Base-by-base conservation (phyloP, 345 rosid genomes). In the Bruguiera sexangula region DNA sequence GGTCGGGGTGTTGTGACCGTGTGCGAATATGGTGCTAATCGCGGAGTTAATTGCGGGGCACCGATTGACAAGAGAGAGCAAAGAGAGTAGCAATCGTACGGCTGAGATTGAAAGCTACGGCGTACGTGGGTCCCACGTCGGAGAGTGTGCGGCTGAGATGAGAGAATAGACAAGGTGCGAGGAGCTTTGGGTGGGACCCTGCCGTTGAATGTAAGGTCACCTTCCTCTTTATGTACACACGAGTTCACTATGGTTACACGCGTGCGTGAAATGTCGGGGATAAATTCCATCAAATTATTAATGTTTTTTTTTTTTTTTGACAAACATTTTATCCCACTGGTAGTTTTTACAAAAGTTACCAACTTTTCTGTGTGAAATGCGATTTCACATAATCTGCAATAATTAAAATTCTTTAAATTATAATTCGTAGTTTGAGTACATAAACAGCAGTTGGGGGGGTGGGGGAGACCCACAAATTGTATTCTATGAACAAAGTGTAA, bases 1-100 rank as follows among this genome's bases (percentile, higher is more conserved):
- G 50, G 50, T 2, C 11, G 11, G 48, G 48, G 48, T 11, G 4
- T 11, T 39, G 48, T 39, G 48, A 10, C 16, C 19, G 50, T 43
- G 50, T 13, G 48, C 8, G 16, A 3, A 39, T 39, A 55, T 22
- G 11, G 2, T 22, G n/a, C 39, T 8, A 73, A 75, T 83, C 75
- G 65, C 76, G 80, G 79, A 80, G 82, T 31, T 10, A 83, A 60
- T 78, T 69, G 81, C 78, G 83, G 19, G 69, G 73, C 22, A 19
- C 51, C 8, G 36, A 76, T 53, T 57, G 66, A 30, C n/a, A 21
- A 16, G 10, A 18, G 24, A 63, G 51, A 15, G 18, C 43, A 36
- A 20, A 16, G 30, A 37, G 62, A 55, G 52, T 62, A 37, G 36
- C 65, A 63, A 75, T 74, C 56, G 10, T 11, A 69, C 85, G 69